Base-by-base conservation (phyloP, 2,329 filamentous ascomycete species). In the Sphaerostilbella broomeana region DNA sequence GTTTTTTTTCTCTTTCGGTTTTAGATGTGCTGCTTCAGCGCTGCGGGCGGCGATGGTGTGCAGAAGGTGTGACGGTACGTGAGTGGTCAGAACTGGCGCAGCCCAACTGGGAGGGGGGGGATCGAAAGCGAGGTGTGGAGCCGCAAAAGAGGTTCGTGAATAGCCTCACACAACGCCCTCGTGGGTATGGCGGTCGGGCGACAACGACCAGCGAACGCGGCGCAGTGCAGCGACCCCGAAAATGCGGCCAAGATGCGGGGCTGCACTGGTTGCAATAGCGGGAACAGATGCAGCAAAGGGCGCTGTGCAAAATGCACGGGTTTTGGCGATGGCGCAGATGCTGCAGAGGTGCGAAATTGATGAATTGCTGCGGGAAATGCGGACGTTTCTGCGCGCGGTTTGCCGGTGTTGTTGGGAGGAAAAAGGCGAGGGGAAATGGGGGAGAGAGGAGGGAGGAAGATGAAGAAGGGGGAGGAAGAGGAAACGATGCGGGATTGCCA, bases 331-430 rank as follows among this genome's bases (percentile, higher is more conserved):
- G 59, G 46, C 49, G 54, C 47, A 41, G 55, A 52, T 51, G 49
- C 39, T 37, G 49, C 48, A 56, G 57, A 40, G 52, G 58, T 58
- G 58, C 47, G 49, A 52, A 57, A 62, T 62, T 56, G 66, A 72
- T 71, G 67, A 48, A 54, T 49, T 51, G 49, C 40, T 41, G 35
- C 45, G 31, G 43, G 34, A 45, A 54, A 51, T 58, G 51, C 41
- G 44, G 45, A 46, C 39, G 35, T 40, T 49, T 53, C 54, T 37
- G 35, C 30, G 45, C 54, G 58, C 52, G 51, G 53, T n/a, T n/a
- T 53, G 56, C 55, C 59, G 62, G 38, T 24, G 31, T 13, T 32
- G n/a, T 21, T 28, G 33, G 12, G 20, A 30, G 38, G 37, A 46
- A 52, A 46, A 51, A 49, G 49, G 51, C 42, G 43, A 43, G 40